Base-by-base conservation (phyloP, 257 asterid species). In the Nicotiana noctiflora region DNA sequence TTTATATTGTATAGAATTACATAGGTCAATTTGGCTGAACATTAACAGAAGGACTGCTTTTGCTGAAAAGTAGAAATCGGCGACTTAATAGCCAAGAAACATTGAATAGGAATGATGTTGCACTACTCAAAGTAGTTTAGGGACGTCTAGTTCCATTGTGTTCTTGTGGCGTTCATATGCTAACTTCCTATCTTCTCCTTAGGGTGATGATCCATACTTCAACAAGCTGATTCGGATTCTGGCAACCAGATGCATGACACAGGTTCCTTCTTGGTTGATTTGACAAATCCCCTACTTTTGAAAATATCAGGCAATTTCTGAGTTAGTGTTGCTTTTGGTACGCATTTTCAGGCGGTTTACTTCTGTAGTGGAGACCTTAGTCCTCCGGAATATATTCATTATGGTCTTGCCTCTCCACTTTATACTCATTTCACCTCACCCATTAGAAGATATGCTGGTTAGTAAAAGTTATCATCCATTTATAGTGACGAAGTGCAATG, bases 401-500 rank as follows among this genome's bases (percentile, higher is more conserved):
- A 96, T 83, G 99, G 99, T 86, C 97, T 96, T 81, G 98, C 98
- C 76, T 86, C 98, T 52, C 95, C 97, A 19, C 80, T 94, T 21
- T 96, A 96, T 85, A 96, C 99, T 74, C 99, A 96, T 89, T 96
- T 96, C 89, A 96, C 99, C 83, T 96, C 99, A 81, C 99, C 99
- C 59, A 94, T 96, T 49, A 90, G 99, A 86, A 90, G 99, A 94
- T 96, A 94, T 83, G 99, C 99, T 46, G 99, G 99, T 92, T 85
- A 70, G 18, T 61, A 55, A 17, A 60, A 75, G 81, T 40, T 53
- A 31, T 12, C 6, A 70, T 84, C 72, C 66, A 79, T 18, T 82
- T 83, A 77, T 60, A 40, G 78, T 67, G 80, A 61, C 49, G 75
- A 66, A 79, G 59, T 57, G 62, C 64, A 57, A 52, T 77, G 84